Base-by-base conservation (phyloP, 179 eudicot species). In the Silene coronaria region DNA sequence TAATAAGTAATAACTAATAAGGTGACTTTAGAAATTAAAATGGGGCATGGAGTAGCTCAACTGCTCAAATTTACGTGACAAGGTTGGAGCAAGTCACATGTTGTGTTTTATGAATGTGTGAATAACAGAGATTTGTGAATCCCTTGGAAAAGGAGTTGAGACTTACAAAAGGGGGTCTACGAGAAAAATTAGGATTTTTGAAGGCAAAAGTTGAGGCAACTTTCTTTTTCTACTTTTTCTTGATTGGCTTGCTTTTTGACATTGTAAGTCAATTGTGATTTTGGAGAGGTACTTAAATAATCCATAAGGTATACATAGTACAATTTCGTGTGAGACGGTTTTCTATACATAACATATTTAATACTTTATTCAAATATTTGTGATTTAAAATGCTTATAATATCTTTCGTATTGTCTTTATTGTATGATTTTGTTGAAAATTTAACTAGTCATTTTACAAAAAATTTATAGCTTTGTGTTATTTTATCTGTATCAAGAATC, bases 161-260 rank as follows among this genome's bases (percentile, higher is more conserved):
- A 38, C 69, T 61, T 2, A 14, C 17, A 17, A 8, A 8, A 32
- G 38, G 71, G 71, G 53, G 75, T 26, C 72, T 55, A 65, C 63
- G 19, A 11, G 46, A 66, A 61, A 66, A 67, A 73, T 27, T 36
- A 38, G 67, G 51, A 14, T 57, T 36, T 16, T 17, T 73, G 67
- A 67, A 42, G 73, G 73, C 22, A 26, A 78, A 78, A 67, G 77
- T 32, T 48, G 65, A 77, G 71, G 48, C 73, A 78, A 73, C 53
- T 38, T 38, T 57, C 67, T 2, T 16, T 70, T 16, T 71, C 55
- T 55, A 11, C 45, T 58, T 75, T 63, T 19, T 66, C 9, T 30
- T 64, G n/a, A 61, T 14, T 72, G 66, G 0, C 19, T 67, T 34
- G 6, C 73, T 58, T 80, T 75, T 75, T 75, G 72, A 72, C 66